Conservation (phyloP, 2,329 filamentous ascomycete genomes). For the Stemphylium vesicarium region DNA sequence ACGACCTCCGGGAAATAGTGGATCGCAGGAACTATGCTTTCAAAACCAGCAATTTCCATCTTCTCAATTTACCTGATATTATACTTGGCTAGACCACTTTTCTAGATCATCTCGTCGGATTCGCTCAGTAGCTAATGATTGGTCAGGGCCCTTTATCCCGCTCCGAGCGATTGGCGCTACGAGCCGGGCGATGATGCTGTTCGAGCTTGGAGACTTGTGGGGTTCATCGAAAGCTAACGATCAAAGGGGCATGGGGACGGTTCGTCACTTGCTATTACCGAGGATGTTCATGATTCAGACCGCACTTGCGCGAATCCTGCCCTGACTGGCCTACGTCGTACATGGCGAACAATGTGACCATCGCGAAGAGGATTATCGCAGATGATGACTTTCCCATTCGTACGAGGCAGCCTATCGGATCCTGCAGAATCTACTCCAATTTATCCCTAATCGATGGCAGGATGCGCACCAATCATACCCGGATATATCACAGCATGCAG, state of each 20-base stretch:
- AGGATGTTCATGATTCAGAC: background rate
- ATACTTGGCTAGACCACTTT: background rate
- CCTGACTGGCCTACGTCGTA: background rate
- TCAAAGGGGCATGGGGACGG: background rate
- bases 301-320: no score
- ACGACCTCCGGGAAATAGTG: background rate
- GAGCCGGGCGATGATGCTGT: background rate
- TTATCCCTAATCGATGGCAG: no score
- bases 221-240: background rate
- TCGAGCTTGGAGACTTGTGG: background rate
- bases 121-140: background rate
- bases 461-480: no score
- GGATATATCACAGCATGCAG: no score
- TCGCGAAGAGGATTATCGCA: no score
- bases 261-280: background rate
- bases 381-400: no score
- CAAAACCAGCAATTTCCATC: constrained; percentile 32
- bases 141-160: background rate
- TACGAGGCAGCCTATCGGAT: no score
- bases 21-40: constrained; percentile 33
- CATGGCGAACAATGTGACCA: background rate
- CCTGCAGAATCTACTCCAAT: no score
- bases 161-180: background rate
- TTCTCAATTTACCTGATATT: constrained; percentile 34
- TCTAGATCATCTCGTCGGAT: background rate